phyloP scores from a whole-genome alignment of 2,329 filamentous ascomycete species.

The Neurospora crassa region DNA sequence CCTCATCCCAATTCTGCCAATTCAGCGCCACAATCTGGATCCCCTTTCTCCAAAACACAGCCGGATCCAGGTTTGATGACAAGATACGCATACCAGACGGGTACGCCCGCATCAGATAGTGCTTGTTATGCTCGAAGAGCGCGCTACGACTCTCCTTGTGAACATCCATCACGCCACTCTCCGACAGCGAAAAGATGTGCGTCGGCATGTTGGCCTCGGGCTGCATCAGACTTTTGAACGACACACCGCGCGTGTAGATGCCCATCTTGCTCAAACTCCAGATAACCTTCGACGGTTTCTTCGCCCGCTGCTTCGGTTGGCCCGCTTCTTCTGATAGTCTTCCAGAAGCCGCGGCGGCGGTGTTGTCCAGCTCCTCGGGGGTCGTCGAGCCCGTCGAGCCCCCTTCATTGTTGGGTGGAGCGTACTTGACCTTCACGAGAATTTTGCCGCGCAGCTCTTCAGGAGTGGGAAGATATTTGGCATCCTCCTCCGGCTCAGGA shows the following conservation, averaged over 20 bases:
- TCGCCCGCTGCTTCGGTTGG: slow-evolving; percentile 5
- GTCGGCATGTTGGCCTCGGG: slow-evolving; percentile 57
- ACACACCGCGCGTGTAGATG: slow-evolving; percentile 73
- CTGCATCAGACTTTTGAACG: slow-evolving; percentile 69
- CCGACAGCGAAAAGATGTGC: slow-evolving; percentile 60
- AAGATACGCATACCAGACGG: slow-evolving; percentile 72
- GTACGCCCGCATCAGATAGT: slow-evolving; percentile 79
- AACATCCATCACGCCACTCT: slow-evolving; percentile 53
- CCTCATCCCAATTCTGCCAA: slow-evolving; percentile 85
- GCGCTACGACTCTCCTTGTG: slow-evolving; percentile 37
- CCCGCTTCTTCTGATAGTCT: not conserved
- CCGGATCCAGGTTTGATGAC: slow-evolving; percentile 81
- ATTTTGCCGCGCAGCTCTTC: slow-evolving; percentile 67
- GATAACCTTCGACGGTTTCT: slow-evolving; percentile 56
- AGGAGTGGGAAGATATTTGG: slow-evolving; percentile 53
- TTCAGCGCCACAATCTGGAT: slow-evolving; percentile 89
- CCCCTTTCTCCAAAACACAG: slow-evolving; percentile 77
- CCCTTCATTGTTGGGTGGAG: slow-evolving; percentile 28
- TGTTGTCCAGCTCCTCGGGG: slow-evolving; percentile 2
- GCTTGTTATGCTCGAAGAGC: slow-evolving; percentile 73
- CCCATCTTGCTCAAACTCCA: slow-evolving; percentile 66
- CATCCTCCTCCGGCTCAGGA: slow-evolving; percentile 38
- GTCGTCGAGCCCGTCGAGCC: slow-evolving; percentile 21
- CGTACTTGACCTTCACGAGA: slow-evolving; percentile 71
- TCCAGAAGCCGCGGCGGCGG: not conserved